Base-by-base conservation (phyloP, 768 basidiomycete genomes). In the Lactifluus hygrophoroides region DNA sequence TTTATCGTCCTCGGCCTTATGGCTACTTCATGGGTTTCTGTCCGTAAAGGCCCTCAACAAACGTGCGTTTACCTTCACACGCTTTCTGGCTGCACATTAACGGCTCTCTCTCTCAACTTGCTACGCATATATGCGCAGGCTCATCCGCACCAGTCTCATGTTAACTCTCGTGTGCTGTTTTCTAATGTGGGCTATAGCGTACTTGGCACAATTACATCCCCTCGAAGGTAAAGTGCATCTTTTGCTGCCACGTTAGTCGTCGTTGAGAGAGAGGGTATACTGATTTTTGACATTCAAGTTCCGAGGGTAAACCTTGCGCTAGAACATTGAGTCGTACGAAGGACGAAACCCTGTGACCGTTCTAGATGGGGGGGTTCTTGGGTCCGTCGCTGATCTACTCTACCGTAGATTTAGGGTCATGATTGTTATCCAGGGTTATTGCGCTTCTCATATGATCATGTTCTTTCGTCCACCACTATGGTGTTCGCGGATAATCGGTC, bases 171-270 rank as follows among this genome's bases (percentile, higher is more conserved):
- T 82, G 3, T 86, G 81, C 55, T 94, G 90, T 73, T 98, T 94
- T 75, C 81, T 98, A 66, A 86, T 97, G 84, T 98, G 94, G 94
- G 87, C 87, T 75, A 83, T 95, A 68, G 94, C 94, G n/a, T 98
- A 95, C 73, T 78, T 96, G 69, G 93, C 94, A 1, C 94, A 98
- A 69, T 71, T 96, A 51, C 85, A 97, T 68, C 94, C 94, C 37
- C 78, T 98, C 51, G 84, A 95, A 67, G 74, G 94, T 94, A n/a
- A n/a, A n/a, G n/a, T n/a, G n/a, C n/a, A n/a, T n/a, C n/a, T n/a
- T n/a, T n/a, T n/a, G n/a, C n/a, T n/a, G n/a, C n/a, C n/a, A n/a
- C n/a, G n/a, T n/a, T n/a, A n/a, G n/a, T n/a, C n/a, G n/a, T n/a
- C 21, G 16, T 14, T 32, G 16, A 16, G 1, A 38, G 11, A 16